These are phyloP conservation scores for Amanita rimosa DNA, from an alignment of 768 basidiomycete genomes.

Conservation along the genomic window DNA sequence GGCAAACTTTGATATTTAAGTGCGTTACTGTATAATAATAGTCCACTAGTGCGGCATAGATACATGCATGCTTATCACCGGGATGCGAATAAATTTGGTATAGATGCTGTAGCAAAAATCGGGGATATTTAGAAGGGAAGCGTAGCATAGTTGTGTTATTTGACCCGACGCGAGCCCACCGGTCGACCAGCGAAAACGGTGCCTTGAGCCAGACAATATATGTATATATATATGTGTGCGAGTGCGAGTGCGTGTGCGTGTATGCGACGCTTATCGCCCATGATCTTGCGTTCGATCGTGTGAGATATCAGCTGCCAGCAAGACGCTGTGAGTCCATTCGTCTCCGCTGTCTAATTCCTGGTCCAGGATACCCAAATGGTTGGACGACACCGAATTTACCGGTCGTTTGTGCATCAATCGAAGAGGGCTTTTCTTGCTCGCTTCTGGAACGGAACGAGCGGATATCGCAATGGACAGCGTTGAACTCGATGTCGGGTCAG, in stretches of 20 bases:
- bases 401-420: conserved; percentile 15
- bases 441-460: conserved; percentile 5
- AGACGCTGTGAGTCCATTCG: conserved; percentile 67
- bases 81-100: conserved; percentile 3
- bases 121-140: neutral
- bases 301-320: conserved; percentile 54
- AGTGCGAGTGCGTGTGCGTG: neutral
- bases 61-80: conserved; percentile 3
- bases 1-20: neutral
- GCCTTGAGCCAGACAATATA: neutral
- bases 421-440: conserved; percentile 12
- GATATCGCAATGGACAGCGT: conserved; percentile 9
- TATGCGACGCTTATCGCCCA: neutral
- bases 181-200: conserved; percentile 1
- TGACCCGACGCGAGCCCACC: neutral
- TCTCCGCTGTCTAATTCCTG: conserved; percentile 35
- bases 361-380: conserved; percentile 34
- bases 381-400: conserved; percentile 26
- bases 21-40: conserved; percentile 4
- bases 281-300: conserved; percentile 15
- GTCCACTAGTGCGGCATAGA: conserved; percentile 6
- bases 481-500: conserved; percentile 14
- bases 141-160: neutral
- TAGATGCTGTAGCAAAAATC: conserved; percentile 2
- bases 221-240: neutral